Base-by-base conservation (phyloP, 345 rosid species). In the Salix arbutifolia region DNA sequence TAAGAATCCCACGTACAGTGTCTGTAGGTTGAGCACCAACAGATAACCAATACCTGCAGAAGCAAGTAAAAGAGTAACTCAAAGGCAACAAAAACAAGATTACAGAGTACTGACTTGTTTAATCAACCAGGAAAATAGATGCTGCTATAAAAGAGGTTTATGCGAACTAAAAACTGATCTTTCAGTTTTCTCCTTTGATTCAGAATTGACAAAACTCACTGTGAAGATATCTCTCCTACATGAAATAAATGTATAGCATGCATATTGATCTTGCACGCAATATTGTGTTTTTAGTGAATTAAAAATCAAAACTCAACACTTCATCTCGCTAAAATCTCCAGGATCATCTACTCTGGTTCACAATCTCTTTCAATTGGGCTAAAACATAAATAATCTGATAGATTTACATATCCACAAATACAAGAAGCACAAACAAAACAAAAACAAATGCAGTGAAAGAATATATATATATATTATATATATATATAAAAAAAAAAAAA, bases 1-100 rank as follows among this genome's bases (percentile, higher is more conserved):
- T 16, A 13, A 78, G 80, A 66, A 78, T 71, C 16, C 75, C 56
- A 17, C 72, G 62, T 33, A 72, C 76, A 0, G 76, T 33, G 16
- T 71, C 80, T 37, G 76, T 30, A 50, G 80, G 80, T 53, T 72
- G 80, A 19, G 80, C 72, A 30, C 76, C 80, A 11, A 72, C 76
- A 0, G 76, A 72, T 52, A 77, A 46, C 80, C 76, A 72, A 40
- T 77, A 53, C 76, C 80, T 72, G 67, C 52, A 65, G 42, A 76
- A 28, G 53, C 17, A 21, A 64, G 12, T 4, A 21, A 38, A 65
- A 7, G 25, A 53, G 23, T 21, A 21, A 53, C 25, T 46, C 61
- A 13, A 60, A 42, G 37, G 28, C 23, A 56, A 37, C 8, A 2
- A 44, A 46, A 31, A 64, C 37, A 64, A 28, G 19, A 64, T 62